Base-by-base conservation (phyloP, 768 basidiomycete genomes). In the Panellus pusillus region DNA sequence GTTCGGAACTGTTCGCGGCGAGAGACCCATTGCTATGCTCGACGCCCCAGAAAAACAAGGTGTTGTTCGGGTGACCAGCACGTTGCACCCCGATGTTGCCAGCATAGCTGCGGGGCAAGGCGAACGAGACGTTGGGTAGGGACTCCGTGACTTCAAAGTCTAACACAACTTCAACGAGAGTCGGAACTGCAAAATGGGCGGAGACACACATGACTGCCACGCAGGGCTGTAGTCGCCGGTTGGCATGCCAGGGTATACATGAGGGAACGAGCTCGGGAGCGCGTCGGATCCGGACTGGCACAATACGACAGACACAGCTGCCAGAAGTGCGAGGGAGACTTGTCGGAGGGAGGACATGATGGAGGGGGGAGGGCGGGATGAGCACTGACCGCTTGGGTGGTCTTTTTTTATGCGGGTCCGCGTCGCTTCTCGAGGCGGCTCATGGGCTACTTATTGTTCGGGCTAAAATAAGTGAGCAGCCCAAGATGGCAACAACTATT, bases 21-120 rank as follows among this genome's bases (percentile, higher is more conserved):
- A 89, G 69, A 2, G 86, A 86, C 6, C 81, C 83, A 15, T 71
- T 61, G 1, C 69, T 66, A 29, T 79, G 80, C 61, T 87, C 85
- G 55, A 83, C 81, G 14, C 76, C 84, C 70, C 79, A 75, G 65
- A 87, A 87, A 69, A 86, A 87, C 14, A 87, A 70, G 0, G 84
- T 86, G 54, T 86, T 69, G 47, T 87, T 86, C 0, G 82, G 82
- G 64, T 85, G 85, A 24, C 75, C 77, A 8, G 69, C 66, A 44
- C 85, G 77, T 56, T 82, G 73, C 3, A 87, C 84, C 27, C 78
- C 76, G 47, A 87, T 73, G 52, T 86, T 87, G 48, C 86, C 86
- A 1, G 86, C 84, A 62, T 73, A 87, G 61, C 74, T 79, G n/a
- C 76, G 77, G 28, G 75, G 69, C 20, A 75, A 62, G 39, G 70